These are phyloP conservation scores for Zygoascus flipseniorum DNA, from an alignment of 805 yeast species.

Conservation along the genomic window DNA sequence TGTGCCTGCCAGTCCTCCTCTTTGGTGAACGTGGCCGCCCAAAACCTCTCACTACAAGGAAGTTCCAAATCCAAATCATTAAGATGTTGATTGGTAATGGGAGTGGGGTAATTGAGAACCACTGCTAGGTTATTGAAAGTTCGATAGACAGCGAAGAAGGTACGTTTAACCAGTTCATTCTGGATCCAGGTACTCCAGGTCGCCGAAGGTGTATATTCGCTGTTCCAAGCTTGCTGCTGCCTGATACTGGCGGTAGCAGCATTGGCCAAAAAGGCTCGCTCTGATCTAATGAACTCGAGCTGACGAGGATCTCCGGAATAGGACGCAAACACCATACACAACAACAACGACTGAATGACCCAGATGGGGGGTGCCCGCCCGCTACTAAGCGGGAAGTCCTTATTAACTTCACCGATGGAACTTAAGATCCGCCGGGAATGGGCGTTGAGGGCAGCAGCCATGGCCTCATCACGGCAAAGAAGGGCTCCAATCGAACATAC, in stretches of 20 bases:
- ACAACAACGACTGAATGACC: constrained; percentile 23
- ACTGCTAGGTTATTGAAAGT: constrained; percentile 24
- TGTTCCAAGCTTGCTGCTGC: not conserved
- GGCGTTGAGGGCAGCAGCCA: constrained; percentile 22
- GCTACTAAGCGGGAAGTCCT: constrained; percentile 19
- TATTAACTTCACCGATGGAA: constrained; percentile 19
- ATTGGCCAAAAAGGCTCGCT: constrained; percentile 17
- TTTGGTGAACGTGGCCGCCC: constrained; percentile 21
- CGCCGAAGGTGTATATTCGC: not conserved
- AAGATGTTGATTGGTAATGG: constrained; percentile 14
- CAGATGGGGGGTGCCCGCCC: constrained; percentile 18
- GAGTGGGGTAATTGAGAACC: constrained; percentile 23
- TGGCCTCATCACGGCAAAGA: constrained; percentile 20
- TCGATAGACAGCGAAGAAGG: constrained; percentile 24
- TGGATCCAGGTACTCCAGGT: constrained; percentile 24
- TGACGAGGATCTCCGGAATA: constrained; percentile 27
- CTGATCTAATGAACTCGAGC: constrained; percentile 22
- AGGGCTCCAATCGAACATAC: constrained; percentile 29
- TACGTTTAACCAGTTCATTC: constrained; percentile 23
- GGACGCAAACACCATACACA: constrained; percentile 24
- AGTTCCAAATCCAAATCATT: constrained; percentile 14
- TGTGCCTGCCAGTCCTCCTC: constrained; percentile 19
- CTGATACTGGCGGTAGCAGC: constrained; percentile 2
- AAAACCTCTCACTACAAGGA: constrained; percentile 27
- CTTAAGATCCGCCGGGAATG: constrained; percentile 22